Conservation (phyloP, 305 asterid genomes). For the Fraxinus latifolia region DNA sequence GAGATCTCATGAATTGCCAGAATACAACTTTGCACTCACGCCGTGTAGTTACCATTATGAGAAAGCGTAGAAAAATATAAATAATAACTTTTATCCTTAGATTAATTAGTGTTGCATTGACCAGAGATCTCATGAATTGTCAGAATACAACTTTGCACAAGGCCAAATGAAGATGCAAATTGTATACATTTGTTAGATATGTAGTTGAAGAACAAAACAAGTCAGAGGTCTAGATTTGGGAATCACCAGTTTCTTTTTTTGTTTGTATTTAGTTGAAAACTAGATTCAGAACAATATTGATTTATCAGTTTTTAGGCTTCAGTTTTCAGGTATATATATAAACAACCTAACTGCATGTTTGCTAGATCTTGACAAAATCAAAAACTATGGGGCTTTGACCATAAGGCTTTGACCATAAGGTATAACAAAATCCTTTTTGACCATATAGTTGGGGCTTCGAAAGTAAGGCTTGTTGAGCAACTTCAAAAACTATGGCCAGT, state of each 20-base stretch:
- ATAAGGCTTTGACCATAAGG: too few species aligned
- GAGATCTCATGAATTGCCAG: neutral
- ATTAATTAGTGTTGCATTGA: neutral
- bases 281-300: neutral
- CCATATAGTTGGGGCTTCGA: neutral
- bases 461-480: neutral
- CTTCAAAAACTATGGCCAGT: conserved; percentile 17
- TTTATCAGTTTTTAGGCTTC: neutral
- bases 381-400: too few species aligned
- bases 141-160: neutral
- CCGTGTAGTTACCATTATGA: neutral
- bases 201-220: neutral
- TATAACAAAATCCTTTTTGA: neutral
- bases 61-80: neutral
- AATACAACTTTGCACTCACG: neutral
- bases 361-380: conserved; percentile 4
- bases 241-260: neutral
- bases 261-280: neutral
- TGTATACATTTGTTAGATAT: neutral
- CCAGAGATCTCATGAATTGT: neutral
- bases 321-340: conserved; percentile 17
- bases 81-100: neutral
- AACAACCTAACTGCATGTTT: neutral
- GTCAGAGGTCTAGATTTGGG: neutral
- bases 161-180: neutral